Percentiles rank a stretch among this genome's conserved stretches.
Conservation (phyloP, 1,284 basidiomycete species). For the Ustilago vetiveriae region DNA sequence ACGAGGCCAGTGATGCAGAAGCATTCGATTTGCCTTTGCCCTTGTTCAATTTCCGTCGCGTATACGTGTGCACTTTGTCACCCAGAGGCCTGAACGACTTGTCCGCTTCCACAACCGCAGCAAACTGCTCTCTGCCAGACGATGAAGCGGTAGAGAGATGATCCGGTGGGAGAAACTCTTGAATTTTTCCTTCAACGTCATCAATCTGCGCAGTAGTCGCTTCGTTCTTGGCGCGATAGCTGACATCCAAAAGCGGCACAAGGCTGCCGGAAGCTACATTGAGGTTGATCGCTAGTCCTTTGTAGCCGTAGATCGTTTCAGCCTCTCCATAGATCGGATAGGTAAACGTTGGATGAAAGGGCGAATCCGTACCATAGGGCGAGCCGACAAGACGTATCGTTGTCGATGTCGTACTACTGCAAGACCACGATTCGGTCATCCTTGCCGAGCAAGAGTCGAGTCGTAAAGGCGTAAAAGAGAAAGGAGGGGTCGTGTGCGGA, state of each 20-base stretch:
- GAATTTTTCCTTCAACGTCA: constrained; percentile 82
- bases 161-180: constrained; percentile 81
- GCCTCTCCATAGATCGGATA: constrained; percentile 81
- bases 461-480: too few relatives aligned
- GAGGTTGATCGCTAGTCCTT: constrained; percentile 73
- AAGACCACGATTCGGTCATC: constrained; percentile 54
- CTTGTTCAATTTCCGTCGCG: constrained; percentile 67
- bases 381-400: constrained; percentile 53
- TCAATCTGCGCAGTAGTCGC: constrained; percentile 77
- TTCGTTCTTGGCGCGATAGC: constrained; percentile 59
- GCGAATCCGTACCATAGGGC: constrained; percentile 29
- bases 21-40: constrained; percentile 71
- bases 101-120: constrained; percentile 71
- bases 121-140: constrained; percentile 71
- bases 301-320: constrained; percentile 95
- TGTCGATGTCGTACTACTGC: constrained; percentile 56
- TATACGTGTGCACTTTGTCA: constrained; percentile 79
- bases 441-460: not conserved
- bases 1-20: constrained; percentile 44
- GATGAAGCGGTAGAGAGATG: constrained; percentile 38
- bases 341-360: constrained; percentile 62
- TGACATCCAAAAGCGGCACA: constrained; percentile 67
- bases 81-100: constrained; percentile 79
- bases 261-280: constrained; percentile 88
- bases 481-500: too few relatives aligned